Conservation (phyloP, 805 yeast genomes). For the Wickerhamiella sorbophila region DNA sequence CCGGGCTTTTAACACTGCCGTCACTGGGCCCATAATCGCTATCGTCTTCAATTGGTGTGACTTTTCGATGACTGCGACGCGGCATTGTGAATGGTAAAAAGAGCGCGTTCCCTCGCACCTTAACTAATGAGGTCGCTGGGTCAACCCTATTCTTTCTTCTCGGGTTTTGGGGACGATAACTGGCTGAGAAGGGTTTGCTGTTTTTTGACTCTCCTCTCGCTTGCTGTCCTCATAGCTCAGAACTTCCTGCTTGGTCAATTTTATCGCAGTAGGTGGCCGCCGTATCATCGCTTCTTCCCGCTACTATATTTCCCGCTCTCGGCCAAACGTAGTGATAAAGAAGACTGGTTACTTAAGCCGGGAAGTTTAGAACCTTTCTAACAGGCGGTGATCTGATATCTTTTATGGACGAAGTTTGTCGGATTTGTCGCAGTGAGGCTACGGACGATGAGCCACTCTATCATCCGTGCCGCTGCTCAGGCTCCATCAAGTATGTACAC, state of each 20-base stretch:
- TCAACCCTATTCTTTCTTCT: constrained; percentile 5
- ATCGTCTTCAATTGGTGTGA: not conserved
- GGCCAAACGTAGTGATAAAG: too few relatives aligned
- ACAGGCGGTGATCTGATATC: too few relatives aligned
- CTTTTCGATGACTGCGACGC: too few relatives aligned
- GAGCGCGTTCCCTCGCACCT: too few relatives aligned
- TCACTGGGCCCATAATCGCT: not conserved
- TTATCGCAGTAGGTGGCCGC: constrained; percentile 51
- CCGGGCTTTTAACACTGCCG: not conserved
- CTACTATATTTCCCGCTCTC: too few relatives aligned
- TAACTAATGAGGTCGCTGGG: not conserved
- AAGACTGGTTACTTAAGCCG: too few relatives aligned
- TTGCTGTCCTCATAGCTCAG: constrained; percentile 32
- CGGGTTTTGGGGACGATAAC: constrained; percentile 1
- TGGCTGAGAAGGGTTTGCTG: constrained; percentile 1
- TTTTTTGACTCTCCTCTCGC: constrained; percentile 5
- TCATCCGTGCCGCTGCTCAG: constrained; percentile 89
- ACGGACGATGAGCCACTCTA: constrained; percentile 62
- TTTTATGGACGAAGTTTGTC: constrained; percentile 46
- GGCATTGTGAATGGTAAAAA: too few relatives aligned
- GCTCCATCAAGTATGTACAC: constrained; percentile 85
- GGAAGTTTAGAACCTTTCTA: too few relatives aligned
- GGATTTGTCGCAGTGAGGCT: constrained; percentile 91
- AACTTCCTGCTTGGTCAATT: constrained; percentile 48
- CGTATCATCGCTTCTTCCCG: too few relatives aligned